Conservation (phyloP, 2,329 filamentous ascomycete genomes). For the Exophiala lecanii-corni region DNA sequence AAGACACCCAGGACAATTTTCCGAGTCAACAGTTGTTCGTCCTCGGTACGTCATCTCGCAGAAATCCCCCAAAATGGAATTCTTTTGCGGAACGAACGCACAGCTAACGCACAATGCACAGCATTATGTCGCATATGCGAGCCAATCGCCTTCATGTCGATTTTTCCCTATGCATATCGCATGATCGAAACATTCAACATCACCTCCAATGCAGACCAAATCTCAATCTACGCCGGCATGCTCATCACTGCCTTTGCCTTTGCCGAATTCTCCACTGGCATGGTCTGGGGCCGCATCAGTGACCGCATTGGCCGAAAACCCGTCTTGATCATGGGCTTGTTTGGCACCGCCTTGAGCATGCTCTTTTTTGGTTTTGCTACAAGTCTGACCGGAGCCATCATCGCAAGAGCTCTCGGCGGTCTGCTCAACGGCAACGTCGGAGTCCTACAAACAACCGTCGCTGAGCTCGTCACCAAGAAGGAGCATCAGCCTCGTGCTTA, state of each 20-base stretch:
- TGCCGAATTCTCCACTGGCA: conserved; percentile 86
- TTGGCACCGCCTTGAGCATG: conserved; percentile 89
- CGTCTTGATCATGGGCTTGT: conserved; percentile 80
- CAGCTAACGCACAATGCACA: conserved; percentile 43
- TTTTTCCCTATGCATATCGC: conserved; percentile 97
- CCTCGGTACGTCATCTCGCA: conserved; percentile 37
- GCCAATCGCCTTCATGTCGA: conserved; percentile 98
- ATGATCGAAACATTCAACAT: conserved; percentile 93
- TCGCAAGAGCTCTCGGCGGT: conserved; percentile 84
- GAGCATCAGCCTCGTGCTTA: conserved; percentile 93
- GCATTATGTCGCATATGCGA: conserved; percentile 95
- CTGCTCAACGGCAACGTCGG: conserved; percentile 95
- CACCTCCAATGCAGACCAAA: conserved; percentile 70
- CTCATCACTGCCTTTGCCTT: conserved; percentile 95
- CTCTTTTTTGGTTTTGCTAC: conserved; percentile 86
- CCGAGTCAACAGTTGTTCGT: conserved; percentile 54
- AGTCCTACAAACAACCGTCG: conserved; percentile 90
- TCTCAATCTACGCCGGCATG: conserved; percentile 90
- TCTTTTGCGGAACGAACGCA: conserved; percentile 15
- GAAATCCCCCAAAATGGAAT: conserved; percentile 11
- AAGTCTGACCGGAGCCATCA: conserved; percentile 73
- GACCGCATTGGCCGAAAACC: conserved; percentile 91
- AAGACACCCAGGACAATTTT: conserved; percentile 43
- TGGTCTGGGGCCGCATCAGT: conserved; percentile 89
- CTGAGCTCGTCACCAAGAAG: conserved; percentile 87